Conservation (phyloP, 2,329 filamentous ascomycete genomes). For the Rhexocercosporidium sp. region DNA sequence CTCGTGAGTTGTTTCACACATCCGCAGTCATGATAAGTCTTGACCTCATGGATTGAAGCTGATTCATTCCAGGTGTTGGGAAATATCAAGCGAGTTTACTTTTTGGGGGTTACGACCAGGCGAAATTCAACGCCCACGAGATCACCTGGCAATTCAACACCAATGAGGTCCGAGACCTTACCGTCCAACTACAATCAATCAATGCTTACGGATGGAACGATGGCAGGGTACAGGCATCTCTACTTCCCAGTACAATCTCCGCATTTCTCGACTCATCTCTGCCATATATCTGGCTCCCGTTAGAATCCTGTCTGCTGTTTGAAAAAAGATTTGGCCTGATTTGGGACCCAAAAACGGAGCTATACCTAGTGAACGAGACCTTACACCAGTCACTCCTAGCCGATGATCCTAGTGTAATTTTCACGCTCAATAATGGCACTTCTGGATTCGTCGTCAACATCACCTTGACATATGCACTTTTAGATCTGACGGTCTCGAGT, state of each 20-base stretch:
- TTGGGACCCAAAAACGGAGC: conserved; percentile 42
- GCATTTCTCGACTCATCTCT: conserved; percentile 45
- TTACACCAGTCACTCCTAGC: conserved; percentile 31
- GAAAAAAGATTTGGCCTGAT: conserved; percentile 43
- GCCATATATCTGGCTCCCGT: conserved; percentile 46
- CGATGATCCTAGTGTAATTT: conserved; percentile 43
- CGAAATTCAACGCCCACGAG: conserved; percentile 44
- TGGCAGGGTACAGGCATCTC: conserved; percentile 2
- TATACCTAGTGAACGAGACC: conserved; percentile 42
- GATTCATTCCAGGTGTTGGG: conserved; percentile 32
- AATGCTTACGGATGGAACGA: conserved; percentile 28
- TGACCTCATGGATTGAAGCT: background rate
- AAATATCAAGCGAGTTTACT: conserved; percentile 46
- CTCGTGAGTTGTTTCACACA: conserved; percentile 36
- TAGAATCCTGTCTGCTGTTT: conserved; percentile 43
- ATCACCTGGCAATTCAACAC: conserved; percentile 45
- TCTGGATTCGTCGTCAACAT: conserved; percentile 41
- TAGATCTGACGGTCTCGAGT: conserved; percentile 45
- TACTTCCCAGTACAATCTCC: conserved; percentile 36
- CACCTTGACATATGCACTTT: conserved; percentile 44
- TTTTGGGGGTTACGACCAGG: conserved; percentile 48
- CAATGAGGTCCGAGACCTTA: conserved; percentile 45
- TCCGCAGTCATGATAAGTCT: conserved; percentile 30
- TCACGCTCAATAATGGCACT: conserved; percentile 39
- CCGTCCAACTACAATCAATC: conserved; percentile 43